Conservation (phyloP, 495 filamentous ascomycete species). For the Hapsidospora chrysogenum region DNA sequence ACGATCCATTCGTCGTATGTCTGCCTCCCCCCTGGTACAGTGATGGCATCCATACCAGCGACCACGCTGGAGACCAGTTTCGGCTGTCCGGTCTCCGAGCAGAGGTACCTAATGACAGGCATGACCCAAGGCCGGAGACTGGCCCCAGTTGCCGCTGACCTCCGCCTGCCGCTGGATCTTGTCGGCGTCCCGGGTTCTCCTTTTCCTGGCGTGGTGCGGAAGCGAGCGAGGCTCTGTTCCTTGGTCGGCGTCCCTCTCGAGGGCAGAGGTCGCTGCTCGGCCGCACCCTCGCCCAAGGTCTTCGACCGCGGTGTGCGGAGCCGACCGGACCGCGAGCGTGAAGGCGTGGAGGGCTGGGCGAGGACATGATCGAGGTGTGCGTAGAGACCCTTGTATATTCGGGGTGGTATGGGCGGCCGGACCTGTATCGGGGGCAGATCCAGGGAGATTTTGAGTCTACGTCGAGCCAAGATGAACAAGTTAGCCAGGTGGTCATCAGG, state of each 20-base stretch:
- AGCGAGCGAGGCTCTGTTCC: slow-evolving; percentile 19
- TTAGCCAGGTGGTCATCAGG: neutral
- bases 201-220: too few relatives aligned
- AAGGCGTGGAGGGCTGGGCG: slow-evolving; percentile 17
- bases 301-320: slow-evolving; percentile 17
- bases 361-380: slow-evolving; percentile 61
- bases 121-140: slow-evolving; percentile 48
- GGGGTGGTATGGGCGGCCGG: slow-evolving; percentile 67
- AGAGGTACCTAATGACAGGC: slow-evolving; percentile 46
- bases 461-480: neutral
- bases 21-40: slow-evolving; percentile 14
- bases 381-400: slow-evolving; percentile 73
- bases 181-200: slow-evolving; percentile 4
- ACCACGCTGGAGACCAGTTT: slow-evolving; percentile 24
- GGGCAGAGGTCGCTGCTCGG: slow-evolving; percentile 7
- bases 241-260: slow-evolving; percentile 11
- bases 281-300: neutral
- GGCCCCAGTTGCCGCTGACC: slow-evolving; percentile 1
- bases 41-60: slow-evolving; percentile 25
- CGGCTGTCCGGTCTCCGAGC: slow-evolving; percentile 20
- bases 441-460: slow-evolving; percentile 63
- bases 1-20: slow-evolving; percentile 36
- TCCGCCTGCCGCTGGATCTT: slow-evolving; percentile 1
- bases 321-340: slow-evolving; percentile 4
- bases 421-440: slow-evolving; percentile 69